Evolutionary conservation across 257 asterid genomes (phyloP).

Genomic region (Petunia secreta): DNA sequence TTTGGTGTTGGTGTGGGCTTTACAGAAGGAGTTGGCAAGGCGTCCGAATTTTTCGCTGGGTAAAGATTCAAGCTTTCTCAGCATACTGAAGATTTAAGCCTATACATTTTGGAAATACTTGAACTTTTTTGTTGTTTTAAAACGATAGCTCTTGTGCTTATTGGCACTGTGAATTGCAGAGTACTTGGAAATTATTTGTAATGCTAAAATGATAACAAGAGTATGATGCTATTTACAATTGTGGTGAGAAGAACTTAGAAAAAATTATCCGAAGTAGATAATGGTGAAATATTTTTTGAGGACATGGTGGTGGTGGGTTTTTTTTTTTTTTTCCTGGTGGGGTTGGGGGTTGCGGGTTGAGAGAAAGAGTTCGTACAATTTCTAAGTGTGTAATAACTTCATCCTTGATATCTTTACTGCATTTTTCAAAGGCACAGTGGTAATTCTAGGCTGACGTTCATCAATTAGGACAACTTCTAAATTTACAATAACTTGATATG

Average conservation of each 20-base stretch:
- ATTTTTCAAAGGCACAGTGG: no score
- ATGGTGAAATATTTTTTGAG: conserved; percentile 11
- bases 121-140: neutral
- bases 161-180: neutral
- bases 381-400: neutral
- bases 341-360: neutral
- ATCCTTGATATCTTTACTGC: neutral
- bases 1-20: conserved; percentile 93
- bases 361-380: neutral
- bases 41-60: conserved; percentile 98
- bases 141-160: conserved; percentile 3
- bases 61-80: conserved; percentile 41
- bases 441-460: no score
- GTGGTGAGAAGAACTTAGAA: neutral
- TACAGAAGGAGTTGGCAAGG: conserved; percentile 74
- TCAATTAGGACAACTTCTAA: neutral
- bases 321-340: no score
- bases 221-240: neutral
- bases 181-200: neutral
- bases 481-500: neutral
- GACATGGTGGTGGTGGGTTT: no score
- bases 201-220: neutral
- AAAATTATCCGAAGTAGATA: neutral
- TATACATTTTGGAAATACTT: conserved; percentile 1
- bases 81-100: neutral